Percentiles rank a stretch among this genome's conserved stretches.
These are phyloP conservation scores for Aspergillus bridgeri DNA, from an alignment of 495 filamentous ascomycete genomes.

Conservation along the genomic window DNA sequence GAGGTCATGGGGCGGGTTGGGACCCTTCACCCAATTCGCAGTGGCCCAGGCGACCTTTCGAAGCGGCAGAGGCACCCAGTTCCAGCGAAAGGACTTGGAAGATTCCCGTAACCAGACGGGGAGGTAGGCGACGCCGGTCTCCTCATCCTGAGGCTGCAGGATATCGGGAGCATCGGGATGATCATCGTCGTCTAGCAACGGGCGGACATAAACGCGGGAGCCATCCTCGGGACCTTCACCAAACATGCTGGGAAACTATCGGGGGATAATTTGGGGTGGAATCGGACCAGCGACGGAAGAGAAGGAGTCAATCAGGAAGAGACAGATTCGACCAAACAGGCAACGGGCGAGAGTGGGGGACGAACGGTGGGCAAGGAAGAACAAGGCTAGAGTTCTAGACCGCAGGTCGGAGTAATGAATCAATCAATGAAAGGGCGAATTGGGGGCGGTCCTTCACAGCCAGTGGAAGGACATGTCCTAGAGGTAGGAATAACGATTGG, in stretches of 20 bases:
- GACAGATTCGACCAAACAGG: constrained; percentile 1
- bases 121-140: constrained; percentile 32
- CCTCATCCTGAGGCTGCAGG: constrained; percentile 35
- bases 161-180: constrained; percentile 43
- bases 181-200: constrained; percentile 35
- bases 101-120: constrained; percentile 54
- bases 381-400: constrained; percentile 15
- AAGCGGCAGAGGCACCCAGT: constrained; percentile 50
- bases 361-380: constrained; percentile 9
- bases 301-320: constrained; percentile 8
- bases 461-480: constrained; percentile 12
- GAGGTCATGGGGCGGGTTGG: constrained; percentile 58
- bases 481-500: constrained; percentile 4
- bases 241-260: constrained; percentile 25
- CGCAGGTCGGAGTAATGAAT: background rate
- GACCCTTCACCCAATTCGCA: constrained; percentile 68
- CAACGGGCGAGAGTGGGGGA: constrained; percentile 13
- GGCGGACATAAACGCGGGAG: constrained; percentile 33
- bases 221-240: constrained; percentile 36
- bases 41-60: constrained; percentile 46
- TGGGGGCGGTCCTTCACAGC: constrained; percentile 9
- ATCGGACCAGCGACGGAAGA: constrained; percentile 12
- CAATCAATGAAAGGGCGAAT: background rate
- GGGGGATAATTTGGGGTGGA: constrained; percentile 2
- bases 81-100: constrained; percentile 51